Base-by-base conservation (phyloP, 1,139 yeast genomes). In the Suhomyces choctaworum region DNA sequence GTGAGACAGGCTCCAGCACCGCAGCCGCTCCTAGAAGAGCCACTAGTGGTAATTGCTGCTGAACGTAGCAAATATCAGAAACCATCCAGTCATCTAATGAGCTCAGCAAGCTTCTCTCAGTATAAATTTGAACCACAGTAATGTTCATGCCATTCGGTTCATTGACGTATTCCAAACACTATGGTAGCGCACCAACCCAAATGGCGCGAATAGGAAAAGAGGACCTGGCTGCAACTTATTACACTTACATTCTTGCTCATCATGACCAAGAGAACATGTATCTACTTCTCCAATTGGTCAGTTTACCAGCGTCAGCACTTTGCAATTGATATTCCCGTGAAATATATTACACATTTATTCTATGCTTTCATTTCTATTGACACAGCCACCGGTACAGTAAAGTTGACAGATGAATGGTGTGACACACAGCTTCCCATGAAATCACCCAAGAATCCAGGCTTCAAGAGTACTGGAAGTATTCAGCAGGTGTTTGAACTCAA, bases 341-440 rank as follows among this genome's bases (percentile, higher is more conserved):
- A 69, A 0, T 50, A 62, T 12, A 60, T 84, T 4, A 78, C 95
- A 12, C 86, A 87, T 47, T 58, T 90, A 3, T 80, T 81, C 52
- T 90, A 85, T 56, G 88, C 96, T 0, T 90, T 90, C 56, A 69
- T 86, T 36, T 64, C 72, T 25, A 71, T 88, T 7, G 76, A 81
- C 44, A 51, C 69, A 0, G 49, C 51, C 0, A 66, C 80, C 0
- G 94, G 95, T 0, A 59, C 53, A 4, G 69, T 84, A 6, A 55
- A 56, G 25, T 63, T 78, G 12, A 66, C 79, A 22, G 95, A 87
- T 52, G 60, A 66, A 11, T 83, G 88, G 87, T 79, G 87, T 4
- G 95, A 85, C 50, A 50, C 69, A 4, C 74, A 77, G 31, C 57
- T 72, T 53, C 71, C 70, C 2, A 51, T 70, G 41, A 51, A 48